Evolutionary conservation across 202 grass and related monocot genomes (phyloP), one percentile per base, ranked within the genome.

Genomic region (Dendrocalamus latiflorus): DNA sequence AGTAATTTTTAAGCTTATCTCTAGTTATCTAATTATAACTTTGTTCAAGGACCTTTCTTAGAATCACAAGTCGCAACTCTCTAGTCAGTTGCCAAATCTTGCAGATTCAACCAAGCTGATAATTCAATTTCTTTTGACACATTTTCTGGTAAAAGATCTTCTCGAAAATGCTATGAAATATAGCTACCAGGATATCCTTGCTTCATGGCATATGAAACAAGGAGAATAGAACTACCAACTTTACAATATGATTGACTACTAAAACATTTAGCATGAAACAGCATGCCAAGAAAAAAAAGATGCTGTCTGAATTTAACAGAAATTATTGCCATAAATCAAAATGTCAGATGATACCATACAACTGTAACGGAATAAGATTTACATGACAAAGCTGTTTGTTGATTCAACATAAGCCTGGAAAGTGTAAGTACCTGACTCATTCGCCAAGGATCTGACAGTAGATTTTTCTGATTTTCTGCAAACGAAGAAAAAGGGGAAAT

Each of bases 391-490:
- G 68, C 6, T 62, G 30, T 53, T 73, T 67, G n/a, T 50, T 75
- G 49, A 81, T 90, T 78, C 14, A 72, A 56, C 4, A 22, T 70
- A 60, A 88, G 49, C 33, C 18, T 47, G 73, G 68, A 90, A 88
- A 88, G 15, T 74, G 62, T 12, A 53, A 80, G 61, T 86, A 97
- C 94, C 91, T 93, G 94, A 84, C 75, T 79, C 90, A 97, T 93
- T 80, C 94, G 75, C 94, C 94, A 84, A 48, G 4, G 58, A 76
- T 97, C 94, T 72, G 86, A 88, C 36, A 97, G 79, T 70, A 94
- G 84, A 70, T 97, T 97, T 80, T 97, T 97, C 88, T 97, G 92
- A 83, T 97, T 92, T 74, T 97, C 94, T 94, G 65, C 25, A 55
- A 72, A 68, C 16, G 76, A 60, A 39, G 66, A 49, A 78, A 41